Conservation (phyloP, 768 basidiomycete species). For the Kwoniella newhampshirensis region DNA sequence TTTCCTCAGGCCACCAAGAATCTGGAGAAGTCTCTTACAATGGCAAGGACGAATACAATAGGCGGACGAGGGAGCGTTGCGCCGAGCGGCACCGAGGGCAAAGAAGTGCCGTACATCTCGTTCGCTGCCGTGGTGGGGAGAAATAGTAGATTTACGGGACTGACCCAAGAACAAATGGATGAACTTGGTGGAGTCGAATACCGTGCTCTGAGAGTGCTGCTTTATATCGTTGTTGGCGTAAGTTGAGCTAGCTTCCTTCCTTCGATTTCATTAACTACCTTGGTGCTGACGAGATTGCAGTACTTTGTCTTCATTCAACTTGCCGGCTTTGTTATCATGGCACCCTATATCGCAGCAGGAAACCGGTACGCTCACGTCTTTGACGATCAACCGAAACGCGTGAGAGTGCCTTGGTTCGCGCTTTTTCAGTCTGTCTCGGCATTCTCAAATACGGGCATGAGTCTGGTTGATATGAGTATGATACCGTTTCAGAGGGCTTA, state of each 20-base stretch:
- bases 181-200: slow-evolving; percentile 94
- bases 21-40: slow-evolving; percentile 70
- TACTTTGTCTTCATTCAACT: slow-evolving; percentile 76
- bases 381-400: slow-evolving; percentile 59
- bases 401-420: slow-evolving; percentile 74
- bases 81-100: slow-evolving; percentile 48
- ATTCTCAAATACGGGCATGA: slow-evolving; percentile 85
- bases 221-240: slow-evolving; percentile 77
- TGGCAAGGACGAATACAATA: slow-evolving; percentile 59
- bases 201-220: slow-evolving; percentile 71
- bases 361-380: slow-evolving; percentile 65
- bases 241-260: slow-evolving; percentile 46
- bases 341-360: slow-evolving; percentile 69
- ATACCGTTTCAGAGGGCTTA: slow-evolving; percentile 85
- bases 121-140: slow-evolving; percentile 82
- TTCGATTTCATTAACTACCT: neutral
- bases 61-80: slow-evolving; percentile 52
- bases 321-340: slow-evolving; percentile 68
- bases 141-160: slow-evolving; percentile 62
- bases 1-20: slow-evolving; percentile 66
- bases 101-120: slow-evolving; percentile 72
- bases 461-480: slow-evolving; percentile 81
- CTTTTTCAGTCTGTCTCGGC: slow-evolving; percentile 80
- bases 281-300: slow-evolving; percentile 56
- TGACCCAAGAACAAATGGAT: slow-evolving; percentile 79